phyloP scores from a whole-genome alignment of 495 filamentous ascomycete species.

The Xylona heveae region DNA sequence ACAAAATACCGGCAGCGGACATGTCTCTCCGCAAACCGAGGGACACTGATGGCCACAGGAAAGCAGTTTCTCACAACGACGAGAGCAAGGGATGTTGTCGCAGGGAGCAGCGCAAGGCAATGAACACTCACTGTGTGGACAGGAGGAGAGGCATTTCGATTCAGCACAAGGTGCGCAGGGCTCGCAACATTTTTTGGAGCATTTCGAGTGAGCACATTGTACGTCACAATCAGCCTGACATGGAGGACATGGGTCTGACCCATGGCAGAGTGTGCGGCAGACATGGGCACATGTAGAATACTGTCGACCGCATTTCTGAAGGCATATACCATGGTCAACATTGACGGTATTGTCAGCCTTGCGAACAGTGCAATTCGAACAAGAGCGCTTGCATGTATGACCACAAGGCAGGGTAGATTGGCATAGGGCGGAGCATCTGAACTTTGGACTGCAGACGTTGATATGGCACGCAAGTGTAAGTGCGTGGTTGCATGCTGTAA shows the following conservation, averaged over 20 bases:
- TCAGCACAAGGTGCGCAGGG: conserved; percentile 45
- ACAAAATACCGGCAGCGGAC: conserved; percentile 32
- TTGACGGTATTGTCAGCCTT: conserved; percentile 10
- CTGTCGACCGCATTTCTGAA: conserved; percentile 26
- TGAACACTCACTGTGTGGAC: conserved; percentile 32
- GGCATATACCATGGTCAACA: conserved; percentile 28
- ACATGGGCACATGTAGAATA: conserved; percentile 36
- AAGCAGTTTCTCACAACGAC: conserved; percentile 33
- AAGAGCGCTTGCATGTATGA: conserved; percentile 32
- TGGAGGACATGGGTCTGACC: conserved; percentile 24
- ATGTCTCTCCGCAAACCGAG: conserved; percentile 43
- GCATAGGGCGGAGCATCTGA: conserved; percentile 28
- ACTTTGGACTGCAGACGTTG: conserved; percentile 16
- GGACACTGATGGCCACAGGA: conserved; percentile 49
- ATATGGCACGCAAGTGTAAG: conserved; percentile 27
- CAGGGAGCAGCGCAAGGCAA: conserved; percentile 44
- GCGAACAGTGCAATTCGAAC: conserved; percentile 23
- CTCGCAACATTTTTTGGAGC: conserved; percentile 33
- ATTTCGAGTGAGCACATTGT: conserved; percentile 38
- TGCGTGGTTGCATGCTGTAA: conserved; percentile 33
- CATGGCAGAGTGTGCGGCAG: conserved; percentile 34
- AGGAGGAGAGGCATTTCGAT: conserved; percentile 29
- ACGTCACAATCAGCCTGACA: conserved; percentile 37
- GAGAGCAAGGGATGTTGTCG: conserved; percentile 42
- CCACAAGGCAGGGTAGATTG: conserved; percentile 28